Conservation (phyloP, 768 basidiomycete species). For the Suillus alpinus region DNA sequence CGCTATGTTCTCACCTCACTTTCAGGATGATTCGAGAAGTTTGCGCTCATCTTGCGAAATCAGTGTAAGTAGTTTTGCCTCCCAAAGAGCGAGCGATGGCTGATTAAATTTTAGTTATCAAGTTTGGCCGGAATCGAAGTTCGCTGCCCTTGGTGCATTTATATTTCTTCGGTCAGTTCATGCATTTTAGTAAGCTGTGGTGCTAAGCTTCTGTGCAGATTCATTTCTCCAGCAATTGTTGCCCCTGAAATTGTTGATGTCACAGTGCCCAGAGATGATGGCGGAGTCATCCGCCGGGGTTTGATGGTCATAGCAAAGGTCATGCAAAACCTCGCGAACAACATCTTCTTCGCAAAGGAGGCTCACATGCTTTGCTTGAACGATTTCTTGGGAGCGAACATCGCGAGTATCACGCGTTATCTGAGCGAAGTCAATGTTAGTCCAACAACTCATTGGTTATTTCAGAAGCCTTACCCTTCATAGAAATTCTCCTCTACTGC, state of each 20-base stretch:
- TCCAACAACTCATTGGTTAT: not conserved
- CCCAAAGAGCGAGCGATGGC: conserved; percentile 4
- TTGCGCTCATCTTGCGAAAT: conserved; percentile 73
- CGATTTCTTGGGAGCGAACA: conserved; percentile 67
- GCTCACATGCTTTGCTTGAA: conserved; percentile 82
- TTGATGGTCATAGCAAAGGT: conserved; percentile 88
- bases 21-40: conserved; percentile 83
- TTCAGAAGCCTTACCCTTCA: not conserved
- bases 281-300: conserved; percentile 63
- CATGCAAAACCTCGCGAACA: conserved; percentile 91
- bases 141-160: conserved; percentile 83
- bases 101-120: conserved; percentile 41
- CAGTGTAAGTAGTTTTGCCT: conserved; percentile 55
- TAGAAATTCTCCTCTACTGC: conserved; percentile 43
- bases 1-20: conserved; percentile 3
- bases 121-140: conserved; percentile 78
- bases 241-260: conserved; percentile 83
- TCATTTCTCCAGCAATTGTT: conserved; percentile 89
- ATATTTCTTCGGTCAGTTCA: conserved; percentile 77
- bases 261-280: conserved; percentile 64
- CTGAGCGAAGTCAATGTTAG: conserved; percentile 72
- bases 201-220: conserved; percentile 43
- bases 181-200: not conserved
- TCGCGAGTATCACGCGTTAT: conserved; percentile 71
- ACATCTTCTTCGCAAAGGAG: conserved; percentile 91